Evolutionary conservation across 139 green algal genomes (phyloP).

Genomic region (Coelastrella sp.): DNA sequence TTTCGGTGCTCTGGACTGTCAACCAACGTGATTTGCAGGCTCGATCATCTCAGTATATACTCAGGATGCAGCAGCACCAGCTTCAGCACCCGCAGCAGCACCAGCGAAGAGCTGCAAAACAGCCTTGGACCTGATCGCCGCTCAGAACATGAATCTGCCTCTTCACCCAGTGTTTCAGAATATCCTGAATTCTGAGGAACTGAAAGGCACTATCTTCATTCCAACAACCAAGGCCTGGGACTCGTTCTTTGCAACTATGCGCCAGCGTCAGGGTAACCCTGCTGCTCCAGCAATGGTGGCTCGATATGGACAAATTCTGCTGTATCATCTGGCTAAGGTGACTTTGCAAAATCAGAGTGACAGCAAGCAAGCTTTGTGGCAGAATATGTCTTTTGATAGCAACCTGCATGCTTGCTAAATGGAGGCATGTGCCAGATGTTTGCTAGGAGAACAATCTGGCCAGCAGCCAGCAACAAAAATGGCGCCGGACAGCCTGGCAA

Average conservation of each 20-base stretch:
- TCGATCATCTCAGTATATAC: not conserved
- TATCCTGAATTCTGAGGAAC: constrained; percentile 36
- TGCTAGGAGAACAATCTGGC: no score
- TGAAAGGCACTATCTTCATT: constrained; percentile 50
- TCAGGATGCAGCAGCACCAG: constrained; percentile 14
- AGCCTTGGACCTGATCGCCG: constrained; percentile 45
- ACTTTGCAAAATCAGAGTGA: not conserved
- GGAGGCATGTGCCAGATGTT: no score
- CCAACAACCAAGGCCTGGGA: constrained; percentile 47
- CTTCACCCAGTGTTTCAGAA: constrained; percentile 50
- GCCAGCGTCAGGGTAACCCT: constrained; percentile 51
- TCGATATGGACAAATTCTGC: constrained; percentile 48
- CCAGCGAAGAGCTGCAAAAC: constrained; percentile 39
- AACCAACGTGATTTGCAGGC: not conserved
- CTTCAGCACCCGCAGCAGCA: constrained; percentile 12
- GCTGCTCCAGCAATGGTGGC: constrained; percentile 43
- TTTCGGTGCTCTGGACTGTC: not conserved
- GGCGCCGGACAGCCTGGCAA: no score
- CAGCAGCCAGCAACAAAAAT: no score
- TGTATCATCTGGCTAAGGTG: constrained; percentile 48
- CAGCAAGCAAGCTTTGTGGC: not conserved
- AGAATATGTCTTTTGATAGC: not conserved
- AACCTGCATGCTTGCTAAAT: not conserved
- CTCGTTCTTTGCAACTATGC: constrained; percentile 41
- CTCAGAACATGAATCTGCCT: constrained; percentile 43